These are phyloP conservation scores for Tolypocladium album DNA, from an alignment of 2,329 filamentous ascomycete species.

Conservation along the genomic window DNA sequence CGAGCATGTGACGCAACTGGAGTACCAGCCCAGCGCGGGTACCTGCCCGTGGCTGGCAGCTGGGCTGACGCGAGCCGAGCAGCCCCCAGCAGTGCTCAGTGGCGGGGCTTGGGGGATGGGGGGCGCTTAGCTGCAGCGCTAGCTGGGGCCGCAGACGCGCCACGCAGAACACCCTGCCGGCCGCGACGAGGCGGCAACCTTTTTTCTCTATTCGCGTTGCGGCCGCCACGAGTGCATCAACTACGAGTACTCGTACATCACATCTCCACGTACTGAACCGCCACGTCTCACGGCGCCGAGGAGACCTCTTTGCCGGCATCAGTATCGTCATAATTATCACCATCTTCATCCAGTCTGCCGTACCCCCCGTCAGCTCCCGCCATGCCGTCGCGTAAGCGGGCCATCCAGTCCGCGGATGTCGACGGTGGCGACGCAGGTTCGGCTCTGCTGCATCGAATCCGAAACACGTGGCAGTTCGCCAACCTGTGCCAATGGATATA, in stretches of 20 bases:
- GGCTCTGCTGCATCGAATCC: constrained; percentile 51
- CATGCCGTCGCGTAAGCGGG: constrained; percentile 6
- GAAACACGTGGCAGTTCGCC: constrained; percentile 93
- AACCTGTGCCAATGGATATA: constrained; percentile 89
- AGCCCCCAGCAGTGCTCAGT: not conserved
- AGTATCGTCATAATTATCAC: not conserved
- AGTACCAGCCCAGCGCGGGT: not conserved
- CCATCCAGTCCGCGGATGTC: not conserved
- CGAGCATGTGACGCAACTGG: not conserved
- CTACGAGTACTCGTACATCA: too few species aligned
- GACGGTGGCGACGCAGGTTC: not conserved
- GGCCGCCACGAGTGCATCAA: not conserved
- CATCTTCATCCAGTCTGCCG: not conserved
- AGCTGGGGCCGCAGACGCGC: not conserved
- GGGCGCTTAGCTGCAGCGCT: not conserved
- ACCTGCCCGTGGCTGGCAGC: not conserved
- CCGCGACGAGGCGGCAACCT: not conserved
- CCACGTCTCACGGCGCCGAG: not conserved
- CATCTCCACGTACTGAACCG: not conserved
- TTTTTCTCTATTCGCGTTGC: not conserved
- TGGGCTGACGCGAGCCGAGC: not conserved
- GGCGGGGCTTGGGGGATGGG: not conserved
- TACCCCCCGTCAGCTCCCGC: not conserved
- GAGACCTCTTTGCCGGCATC: not conserved
- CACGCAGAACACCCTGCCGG: not conserved